These are phyloP conservation scores for Trebouxiophyceae sp. DNA, from an alignment of 163 green algal genomes.

Conservation along the genomic window DNA sequence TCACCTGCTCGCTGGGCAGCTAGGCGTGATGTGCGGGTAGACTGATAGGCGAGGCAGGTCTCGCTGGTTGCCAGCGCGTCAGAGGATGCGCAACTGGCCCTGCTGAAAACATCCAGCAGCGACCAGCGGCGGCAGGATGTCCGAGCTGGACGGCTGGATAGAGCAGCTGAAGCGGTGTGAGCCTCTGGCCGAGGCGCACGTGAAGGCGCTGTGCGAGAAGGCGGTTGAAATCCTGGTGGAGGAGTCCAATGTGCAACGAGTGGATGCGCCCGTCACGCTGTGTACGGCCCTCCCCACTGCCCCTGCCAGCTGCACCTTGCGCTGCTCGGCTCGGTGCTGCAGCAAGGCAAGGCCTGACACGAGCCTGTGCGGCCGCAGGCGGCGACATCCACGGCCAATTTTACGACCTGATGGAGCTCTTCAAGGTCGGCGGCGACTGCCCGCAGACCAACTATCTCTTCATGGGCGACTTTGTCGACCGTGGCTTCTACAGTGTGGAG, in stretches of 20 bases:
- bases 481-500: conserved; percentile 91
- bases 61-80: no score
- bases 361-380: no score
- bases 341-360: no score
- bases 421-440: conserved; percentile 91
- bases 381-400: conserved; percentile 99
- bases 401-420: conserved; percentile 94
- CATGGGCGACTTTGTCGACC: conserved; percentile 98
- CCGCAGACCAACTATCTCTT: conserved; percentile 99
- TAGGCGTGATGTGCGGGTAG: no score
- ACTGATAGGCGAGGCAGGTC: no score
- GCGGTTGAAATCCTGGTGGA: conserved; percentile 97
- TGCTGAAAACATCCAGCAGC: no score
- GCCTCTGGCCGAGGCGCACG: conserved; percentile 73
- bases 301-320: background rate
- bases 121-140: no score
- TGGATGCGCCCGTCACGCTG: conserved; percentile 96
- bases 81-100: no score
- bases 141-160: conserved; percentile 86
- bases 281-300: conserved; percentile 28
- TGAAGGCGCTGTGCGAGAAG: conserved; percentile 88
- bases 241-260: conserved; percentile 96
- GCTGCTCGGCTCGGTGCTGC: no score
- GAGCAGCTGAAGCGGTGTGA: conserved; percentile 90
- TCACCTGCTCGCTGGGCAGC: no score